These are phyloP conservation scores for Cutaneotrichosporon dermatis DNA, from an alignment of 1,284 basidiomycete species.

Conservation along the genomic window DNA sequence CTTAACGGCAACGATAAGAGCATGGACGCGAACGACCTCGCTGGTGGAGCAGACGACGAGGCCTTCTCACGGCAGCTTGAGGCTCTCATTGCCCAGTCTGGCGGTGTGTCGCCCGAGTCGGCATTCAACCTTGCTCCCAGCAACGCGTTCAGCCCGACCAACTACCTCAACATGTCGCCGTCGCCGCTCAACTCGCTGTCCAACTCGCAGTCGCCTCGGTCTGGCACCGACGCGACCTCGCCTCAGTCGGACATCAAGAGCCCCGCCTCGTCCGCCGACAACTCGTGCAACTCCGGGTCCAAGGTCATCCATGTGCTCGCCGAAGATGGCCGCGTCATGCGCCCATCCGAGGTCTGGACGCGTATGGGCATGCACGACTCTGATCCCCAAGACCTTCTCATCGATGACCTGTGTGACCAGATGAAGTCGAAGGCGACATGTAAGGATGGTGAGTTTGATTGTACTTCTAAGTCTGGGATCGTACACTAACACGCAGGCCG, in stretches of 20 bases:
- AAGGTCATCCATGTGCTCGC: conserved; percentile 35
- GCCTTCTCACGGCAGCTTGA: conserved; percentile 36
- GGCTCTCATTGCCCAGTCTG: conserved; percentile 25
- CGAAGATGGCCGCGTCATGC: conserved; percentile 37
- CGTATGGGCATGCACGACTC: conserved; percentile 31
- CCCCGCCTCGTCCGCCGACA: conserved; percentile 4
- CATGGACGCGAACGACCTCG: conserved; percentile 8
- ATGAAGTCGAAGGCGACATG: conserved; percentile 46
- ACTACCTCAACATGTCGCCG: conserved; percentile 47
- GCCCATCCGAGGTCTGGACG: conserved; percentile 43
- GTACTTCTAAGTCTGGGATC: not conserved
- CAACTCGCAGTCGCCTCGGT: conserved; percentile 27
- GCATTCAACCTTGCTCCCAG: conserved; percentile 21
- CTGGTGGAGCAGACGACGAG: conserved; percentile 27
- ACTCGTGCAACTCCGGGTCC: conserved; percentile 1
- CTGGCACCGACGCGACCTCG: conserved; percentile 17
- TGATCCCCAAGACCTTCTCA: conserved; percentile 36
- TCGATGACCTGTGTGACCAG: conserved; percentile 48
- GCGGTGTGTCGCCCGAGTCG: conserved; percentile 23
- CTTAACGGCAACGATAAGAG: conserved; percentile 21
- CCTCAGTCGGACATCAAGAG: conserved; percentile 20
- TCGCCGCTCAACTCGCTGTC: conserved; percentile 32
- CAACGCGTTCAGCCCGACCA: conserved; percentile 37
- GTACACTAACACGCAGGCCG: conserved; percentile 1
- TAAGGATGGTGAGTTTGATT: conserved; percentile 34